These are phyloP conservation scores for Mimosa bimucronata DNA, from an alignment of 306 rosid species.

Conservation along the genomic window DNA sequence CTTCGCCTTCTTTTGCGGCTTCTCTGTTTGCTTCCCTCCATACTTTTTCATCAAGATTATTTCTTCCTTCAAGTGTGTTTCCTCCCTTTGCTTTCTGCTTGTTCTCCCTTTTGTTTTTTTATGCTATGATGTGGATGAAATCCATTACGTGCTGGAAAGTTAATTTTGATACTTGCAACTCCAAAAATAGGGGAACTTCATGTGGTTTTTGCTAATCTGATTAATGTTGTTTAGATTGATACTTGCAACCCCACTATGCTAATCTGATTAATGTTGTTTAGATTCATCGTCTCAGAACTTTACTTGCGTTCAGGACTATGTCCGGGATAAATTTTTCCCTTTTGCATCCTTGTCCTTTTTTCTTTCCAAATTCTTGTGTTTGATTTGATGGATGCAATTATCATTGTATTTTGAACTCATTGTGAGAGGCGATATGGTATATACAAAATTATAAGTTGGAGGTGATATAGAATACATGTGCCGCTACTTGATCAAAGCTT, in stretches of 20 bases:
- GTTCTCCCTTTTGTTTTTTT: too few species aligned
- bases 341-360: neutral
- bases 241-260: neutral
- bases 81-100: too few species aligned
- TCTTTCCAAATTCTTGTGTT: neutral
- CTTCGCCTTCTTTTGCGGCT: too few species aligned
- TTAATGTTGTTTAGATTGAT: too few species aligned
- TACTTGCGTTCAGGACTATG: neutral
- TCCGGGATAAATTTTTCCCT: neutral
- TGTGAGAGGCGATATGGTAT: neutral
- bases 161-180: too few species aligned
- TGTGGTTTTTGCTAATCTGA: too few species aligned
- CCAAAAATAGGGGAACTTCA: too few species aligned
- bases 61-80: too few species aligned
- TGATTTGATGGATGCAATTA: conserved; percentile 1
- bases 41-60: too few species aligned
- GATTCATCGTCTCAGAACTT: neutral
- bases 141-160: too few species aligned
- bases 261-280: neutral
- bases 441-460: neutral
- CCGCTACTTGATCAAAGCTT: conserved; percentile 10
- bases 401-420: neutral
- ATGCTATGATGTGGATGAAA: too few species aligned
- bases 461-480: neutral
- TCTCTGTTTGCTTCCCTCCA: too few species aligned